Conservation (phyloP, 208 protist genomes). For the Tritrichomonas musculus region DNA sequence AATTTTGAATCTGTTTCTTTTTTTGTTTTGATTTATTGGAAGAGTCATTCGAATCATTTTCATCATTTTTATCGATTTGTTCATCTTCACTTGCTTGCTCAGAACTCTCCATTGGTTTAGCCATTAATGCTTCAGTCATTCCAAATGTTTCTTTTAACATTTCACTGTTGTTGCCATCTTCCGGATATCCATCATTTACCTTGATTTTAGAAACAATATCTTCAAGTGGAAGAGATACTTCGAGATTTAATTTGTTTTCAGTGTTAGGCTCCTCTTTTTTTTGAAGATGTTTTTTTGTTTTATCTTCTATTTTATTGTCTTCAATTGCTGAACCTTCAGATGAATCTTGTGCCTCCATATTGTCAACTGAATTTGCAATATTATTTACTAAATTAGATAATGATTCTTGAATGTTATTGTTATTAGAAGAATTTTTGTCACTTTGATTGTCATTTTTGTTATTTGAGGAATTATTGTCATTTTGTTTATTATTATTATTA, state of each 20-base stretch:
- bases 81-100: neutral
- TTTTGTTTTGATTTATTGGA: neutral
- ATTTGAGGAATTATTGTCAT: too few species aligned
- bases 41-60: neutral
- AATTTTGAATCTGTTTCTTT: neutral
- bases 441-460: too few species aligned
- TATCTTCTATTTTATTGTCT: conserved; percentile 24
- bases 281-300: neutral
- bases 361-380: too few species aligned
- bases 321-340: too few species aligned
- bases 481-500: too few species aligned
- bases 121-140: neutral
- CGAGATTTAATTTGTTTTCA: neutral
- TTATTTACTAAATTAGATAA: too few species aligned
- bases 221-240: neutral
- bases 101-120: neutral
- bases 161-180: neutral
- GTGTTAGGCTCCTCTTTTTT: neutral
- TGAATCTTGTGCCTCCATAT: too few species aligned
- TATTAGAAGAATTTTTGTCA: too few species aligned
- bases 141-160: neutral
- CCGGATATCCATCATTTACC: neutral
- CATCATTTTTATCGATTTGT: neutral
- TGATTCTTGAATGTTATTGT: too few species aligned
- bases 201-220: neutral